Evolutionary conservation across 2,329 filamentous ascomycete genomes (phyloP).

Genomic region (Daldinia sp.): DNA sequence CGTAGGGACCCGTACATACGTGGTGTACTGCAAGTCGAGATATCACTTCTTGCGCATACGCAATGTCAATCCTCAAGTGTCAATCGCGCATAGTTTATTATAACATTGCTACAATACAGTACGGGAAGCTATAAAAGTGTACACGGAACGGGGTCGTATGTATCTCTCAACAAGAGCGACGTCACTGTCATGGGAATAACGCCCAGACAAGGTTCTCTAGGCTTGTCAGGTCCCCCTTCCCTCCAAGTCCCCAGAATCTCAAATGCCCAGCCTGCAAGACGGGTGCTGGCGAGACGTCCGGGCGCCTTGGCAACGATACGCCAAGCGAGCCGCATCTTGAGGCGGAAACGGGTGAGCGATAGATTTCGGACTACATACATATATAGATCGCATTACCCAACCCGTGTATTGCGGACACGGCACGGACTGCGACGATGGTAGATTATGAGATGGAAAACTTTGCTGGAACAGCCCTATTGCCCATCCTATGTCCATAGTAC

Average conservation of each 20-base stretch:
- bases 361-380: slow-evolving; percentile 3
- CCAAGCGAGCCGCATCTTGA: slow-evolving; percentile 39
- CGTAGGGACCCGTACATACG: slow-evolving; percentile 26
- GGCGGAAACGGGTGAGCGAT: slow-evolving; percentile 3
- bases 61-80: slow-evolving; percentile 1
- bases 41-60: slow-evolving; percentile 8
- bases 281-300: slow-evolving; percentile 37
- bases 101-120: slow-evolving; percentile 20
- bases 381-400: slow-evolving; percentile 12
- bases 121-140: neutral
- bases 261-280: slow-evolving; percentile 43
- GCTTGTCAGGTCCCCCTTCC: slow-evolving; percentile 23
- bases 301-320: slow-evolving; percentile 34
- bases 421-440: neutral
- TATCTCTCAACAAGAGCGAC: slow-evolving; percentile 11
- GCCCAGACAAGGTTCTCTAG: slow-evolving; percentile 20
- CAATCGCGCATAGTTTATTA: slow-evolving; percentile 13
- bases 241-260: slow-evolving; percentile 29
- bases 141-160: neutral
- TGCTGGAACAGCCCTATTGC: neutral
- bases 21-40: slow-evolving; percentile 22
- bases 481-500: slow-evolving; percentile 4
- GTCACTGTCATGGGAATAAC: slow-evolving; percentile 26
- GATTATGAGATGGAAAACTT: slow-evolving; percentile 15
- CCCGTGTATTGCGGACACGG: slow-evolving; percentile 7